Evolutionary conservation across 1,139 yeast species (phyloP).

Genomic region (Diutina catenulata): DNA sequence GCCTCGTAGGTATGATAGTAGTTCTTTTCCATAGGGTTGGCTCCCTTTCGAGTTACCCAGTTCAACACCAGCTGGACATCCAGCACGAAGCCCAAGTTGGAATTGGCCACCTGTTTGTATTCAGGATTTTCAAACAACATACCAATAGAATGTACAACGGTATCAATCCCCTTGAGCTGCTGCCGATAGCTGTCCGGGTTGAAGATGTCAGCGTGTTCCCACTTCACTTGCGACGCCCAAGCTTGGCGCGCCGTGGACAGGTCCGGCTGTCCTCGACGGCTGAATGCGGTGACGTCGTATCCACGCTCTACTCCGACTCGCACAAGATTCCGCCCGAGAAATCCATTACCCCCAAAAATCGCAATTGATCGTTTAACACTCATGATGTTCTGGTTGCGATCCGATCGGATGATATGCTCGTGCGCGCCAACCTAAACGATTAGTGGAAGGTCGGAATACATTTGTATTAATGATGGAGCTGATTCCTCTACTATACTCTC

Average conservation of each 20-base stretch:
- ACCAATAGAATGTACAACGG: slow-evolving; percentile 66
- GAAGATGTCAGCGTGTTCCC: slow-evolving; percentile 62
- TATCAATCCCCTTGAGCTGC: slow-evolving; percentile 19
- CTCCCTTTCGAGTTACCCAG: slow-evolving; percentile 13
- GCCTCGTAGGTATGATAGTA: slow-evolving; percentile 42
- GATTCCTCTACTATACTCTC: too few relatives aligned
- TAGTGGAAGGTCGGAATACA: too few relatives aligned
- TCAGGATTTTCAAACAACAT: slow-evolving; percentile 52
- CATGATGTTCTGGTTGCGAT: background rate
- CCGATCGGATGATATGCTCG: too few relatives aligned
- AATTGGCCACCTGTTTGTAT: slow-evolving; percentile 47
- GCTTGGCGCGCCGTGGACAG: slow-evolving; percentile 14
- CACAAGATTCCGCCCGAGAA: slow-evolving; percentile 63
- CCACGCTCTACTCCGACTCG: slow-evolving; percentile 56
- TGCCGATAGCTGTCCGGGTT: slow-evolving; percentile 44
- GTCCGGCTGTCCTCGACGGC: slow-evolving; percentile 52
- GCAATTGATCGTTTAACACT: slow-evolving; percentile 26
- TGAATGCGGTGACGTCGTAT: slow-evolving; percentile 49
- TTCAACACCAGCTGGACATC: slow-evolving; percentile 17
- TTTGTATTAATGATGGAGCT: too few relatives aligned
- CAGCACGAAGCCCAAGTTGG: slow-evolving; percentile 22
- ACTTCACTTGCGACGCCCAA: slow-evolving; percentile 52
- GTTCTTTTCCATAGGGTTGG: slow-evolving; percentile 45
- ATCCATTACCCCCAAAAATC: slow-evolving; percentile 84
- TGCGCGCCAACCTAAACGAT: too few relatives aligned